These are phyloP conservation scores for Lenzites betulinus DNA, from an alignment of 768 basidiomycete species.

Conservation along the genomic window DNA sequence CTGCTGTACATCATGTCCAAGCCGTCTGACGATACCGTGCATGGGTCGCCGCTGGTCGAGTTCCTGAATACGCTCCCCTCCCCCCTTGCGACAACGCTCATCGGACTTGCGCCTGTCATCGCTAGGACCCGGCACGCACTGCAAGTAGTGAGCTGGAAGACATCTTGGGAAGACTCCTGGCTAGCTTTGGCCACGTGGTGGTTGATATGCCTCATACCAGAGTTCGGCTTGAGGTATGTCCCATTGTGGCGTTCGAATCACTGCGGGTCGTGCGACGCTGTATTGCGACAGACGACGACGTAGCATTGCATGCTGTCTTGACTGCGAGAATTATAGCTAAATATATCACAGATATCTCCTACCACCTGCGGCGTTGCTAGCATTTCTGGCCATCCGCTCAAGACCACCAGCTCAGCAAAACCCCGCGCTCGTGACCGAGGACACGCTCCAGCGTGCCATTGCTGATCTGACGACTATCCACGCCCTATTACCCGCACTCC, in stretches of 20 bases:
- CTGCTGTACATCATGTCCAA: slow-evolving; percentile 18
- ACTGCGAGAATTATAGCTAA: too few species aligned
- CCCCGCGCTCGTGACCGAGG: slow-evolving; percentile 51
- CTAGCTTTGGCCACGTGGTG: slow-evolving; percentile 76
- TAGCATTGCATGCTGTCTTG: not conserved
- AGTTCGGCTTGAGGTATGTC: slow-evolving; percentile 44
- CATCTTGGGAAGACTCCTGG: slow-evolving; percentile 60
- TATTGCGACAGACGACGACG: too few species aligned
- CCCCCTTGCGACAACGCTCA: slow-evolving; percentile 59
- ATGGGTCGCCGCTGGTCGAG: slow-evolving; percentile 34
- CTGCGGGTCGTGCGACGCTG: too few species aligned
- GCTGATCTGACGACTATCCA: slow-evolving; percentile 69
- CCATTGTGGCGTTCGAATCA: not conserved
- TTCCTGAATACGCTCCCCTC: slow-evolving; percentile 64
- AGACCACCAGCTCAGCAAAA: slow-evolving; percentile 19
- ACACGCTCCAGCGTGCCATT: slow-evolving; percentile 53
- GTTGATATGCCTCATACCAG: slow-evolving; percentile 63
- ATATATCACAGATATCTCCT: slow-evolving; percentile 51
- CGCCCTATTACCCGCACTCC: slow-evolving; percentile 50
- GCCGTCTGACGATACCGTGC: slow-evolving; percentile 7
- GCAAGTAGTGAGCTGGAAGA: slow-evolving; percentile 60
- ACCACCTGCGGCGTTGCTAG: slow-evolving; percentile 50
- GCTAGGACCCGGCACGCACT: slow-evolving; percentile 42
- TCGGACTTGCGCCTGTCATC: slow-evolving; percentile 61
- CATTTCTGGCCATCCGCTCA: slow-evolving; percentile 37